Conservation (phyloP, 2,329 filamentous ascomycete species). For the Metarhizium brunneum region DNA sequence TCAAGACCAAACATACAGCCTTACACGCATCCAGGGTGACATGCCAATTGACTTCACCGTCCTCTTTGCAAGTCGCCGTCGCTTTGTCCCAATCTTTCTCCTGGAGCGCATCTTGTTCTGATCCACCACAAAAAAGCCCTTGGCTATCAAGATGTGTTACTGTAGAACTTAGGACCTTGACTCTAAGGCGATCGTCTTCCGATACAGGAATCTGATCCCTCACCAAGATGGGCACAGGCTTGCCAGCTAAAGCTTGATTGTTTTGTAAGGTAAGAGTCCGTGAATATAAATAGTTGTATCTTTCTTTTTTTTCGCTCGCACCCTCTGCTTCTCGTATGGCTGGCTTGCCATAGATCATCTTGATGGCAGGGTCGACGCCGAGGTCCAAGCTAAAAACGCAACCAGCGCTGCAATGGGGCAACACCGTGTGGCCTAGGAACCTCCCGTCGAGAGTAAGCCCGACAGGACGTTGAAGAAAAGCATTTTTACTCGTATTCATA, state of each 20-base stretch:
- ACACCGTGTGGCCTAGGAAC: slow-evolving; percentile 43
- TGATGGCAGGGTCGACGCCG: slow-evolving; percentile 46
- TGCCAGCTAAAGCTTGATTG: slow-evolving; percentile 26
- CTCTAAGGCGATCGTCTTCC: slow-evolving; percentile 43
- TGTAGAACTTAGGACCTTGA: slow-evolving; percentile 19
- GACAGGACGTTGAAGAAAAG: slow-evolving; percentile 39
- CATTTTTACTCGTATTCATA: slow-evolving; percentile 40
- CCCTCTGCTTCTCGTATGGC: slow-evolving; percentile 7
- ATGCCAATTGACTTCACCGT: slow-evolving; percentile 46
- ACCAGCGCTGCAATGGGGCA: slow-evolving; percentile 44
- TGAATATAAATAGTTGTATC: no score
- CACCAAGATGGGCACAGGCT: slow-evolving; percentile 35
- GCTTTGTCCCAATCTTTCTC: slow-evolving; percentile 39
- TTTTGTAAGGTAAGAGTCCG: slow-evolving; percentile 37
- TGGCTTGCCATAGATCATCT: slow-evolving; percentile 43
- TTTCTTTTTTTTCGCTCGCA: no score
- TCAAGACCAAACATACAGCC: slow-evolving; percentile 43
- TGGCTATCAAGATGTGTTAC: no score
- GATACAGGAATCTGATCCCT: slow-evolving; percentile 49
- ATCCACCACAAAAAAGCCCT: slow-evolving; percentile 15
- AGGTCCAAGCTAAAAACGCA: slow-evolving; percentile 42
- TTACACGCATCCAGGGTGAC: slow-evolving; percentile 44
- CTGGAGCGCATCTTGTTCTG: slow-evolving; percentile 13
- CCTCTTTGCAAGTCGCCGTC: slow-evolving; percentile 37
- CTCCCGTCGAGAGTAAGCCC: slow-evolving; percentile 48